Conservation (phyloP, 192 early-diverging fungal genomes). For the Gonapodya prolifera region DNA sequence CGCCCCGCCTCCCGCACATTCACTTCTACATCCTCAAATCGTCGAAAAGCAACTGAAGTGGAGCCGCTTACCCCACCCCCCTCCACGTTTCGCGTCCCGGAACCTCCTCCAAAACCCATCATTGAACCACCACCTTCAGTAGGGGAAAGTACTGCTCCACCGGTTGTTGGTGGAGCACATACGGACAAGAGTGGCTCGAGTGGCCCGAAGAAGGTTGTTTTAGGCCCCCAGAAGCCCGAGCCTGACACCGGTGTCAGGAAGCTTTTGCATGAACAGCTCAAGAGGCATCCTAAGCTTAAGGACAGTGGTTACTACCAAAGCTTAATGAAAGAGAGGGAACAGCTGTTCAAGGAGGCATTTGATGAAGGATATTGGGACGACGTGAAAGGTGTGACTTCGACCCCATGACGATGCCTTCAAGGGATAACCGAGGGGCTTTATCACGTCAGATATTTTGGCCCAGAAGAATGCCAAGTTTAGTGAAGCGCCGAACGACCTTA, state of each 20-base stretch:
- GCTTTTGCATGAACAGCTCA: background rate
- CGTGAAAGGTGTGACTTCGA: background rate
- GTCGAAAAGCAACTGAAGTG: background rate
- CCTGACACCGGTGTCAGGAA: background rate
- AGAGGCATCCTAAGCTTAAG: constrained; percentile 1
- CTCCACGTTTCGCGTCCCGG: background rate
- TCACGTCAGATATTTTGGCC: background rate
- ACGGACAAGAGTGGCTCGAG: no score
- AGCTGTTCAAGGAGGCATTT: constrained; percentile 8
- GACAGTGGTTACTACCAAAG: background rate
- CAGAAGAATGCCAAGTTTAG: background rate
- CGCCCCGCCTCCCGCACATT: no score
- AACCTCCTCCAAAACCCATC: background rate
- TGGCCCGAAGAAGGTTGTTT: background rate
- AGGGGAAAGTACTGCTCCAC: background rate
- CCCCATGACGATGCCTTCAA: no score
- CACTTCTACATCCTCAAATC: background rate
- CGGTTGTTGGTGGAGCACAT: background rate
- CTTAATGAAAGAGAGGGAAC: background rate
- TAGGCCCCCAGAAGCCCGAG: background rate
- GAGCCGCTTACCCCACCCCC: background rate
- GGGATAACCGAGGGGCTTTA: no score
- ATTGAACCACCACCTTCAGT: background rate
- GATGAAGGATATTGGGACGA: constrained; percentile 3
- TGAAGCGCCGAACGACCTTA: background rate